Conservation (phyloP, 306 rosid species). For the Prunus persica region Prunus_persica_NCBIv2 NC_034014.1:29640001-29640500, state of each 20-base stretch:
- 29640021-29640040: background rate
- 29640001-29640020: slow-evolving; percentile 2
- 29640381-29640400: slow-evolving; percentile 13
- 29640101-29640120: slow-evolving; percentile 76
- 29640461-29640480: slow-evolving; percentile 96
- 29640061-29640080: slow-evolving; percentile 18
- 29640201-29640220: background rate
- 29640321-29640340: background rate
- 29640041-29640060: slow-evolving; percentile 1
- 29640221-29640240: background rate
- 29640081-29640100: slow-evolving; percentile 62
- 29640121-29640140: slow-evolving; percentile 83
- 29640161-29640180: slow-evolving; percentile 5
- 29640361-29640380: background rate
- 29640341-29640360: background rate
- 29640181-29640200: background rate
- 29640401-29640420: slow-evolving; percentile 96
- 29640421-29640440: slow-evolving; percentile 79
- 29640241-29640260: background rate
- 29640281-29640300: background rate
- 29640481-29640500: slow-evolving; percentile 90
- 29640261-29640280: background rate
- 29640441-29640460: slow-evolving; percentile 85
- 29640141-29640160: slow-evolving; percentile 94
- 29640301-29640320: background rate